These are phyloP conservation scores for Sporobolomyces pararoseus DNA, from an alignment of 768 basidiomycete genomes.

Conservation along the genomic window DNA sequence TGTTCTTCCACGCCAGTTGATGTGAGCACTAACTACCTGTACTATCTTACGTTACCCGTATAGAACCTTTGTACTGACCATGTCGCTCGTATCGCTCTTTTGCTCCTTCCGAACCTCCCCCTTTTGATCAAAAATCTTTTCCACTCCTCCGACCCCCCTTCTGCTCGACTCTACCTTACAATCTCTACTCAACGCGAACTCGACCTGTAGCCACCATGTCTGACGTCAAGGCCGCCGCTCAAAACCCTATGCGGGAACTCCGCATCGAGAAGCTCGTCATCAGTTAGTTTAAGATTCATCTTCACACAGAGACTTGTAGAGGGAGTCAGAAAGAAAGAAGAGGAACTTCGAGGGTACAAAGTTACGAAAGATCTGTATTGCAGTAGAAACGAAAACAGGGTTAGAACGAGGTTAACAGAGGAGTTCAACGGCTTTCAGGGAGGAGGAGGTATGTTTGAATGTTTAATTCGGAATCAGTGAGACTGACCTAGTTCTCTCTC, in stretches of 20 bases:
- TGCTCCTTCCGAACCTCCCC: background rate
- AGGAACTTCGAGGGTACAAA: background rate
- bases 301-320: no score
- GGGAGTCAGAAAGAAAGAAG: background rate
- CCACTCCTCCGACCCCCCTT: background rate
- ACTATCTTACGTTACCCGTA: no score
- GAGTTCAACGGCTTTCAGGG: no score
- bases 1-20: slow-evolving; percentile 15
- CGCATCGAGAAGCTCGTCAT: slow-evolving; percentile 98
- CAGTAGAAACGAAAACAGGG: no score
- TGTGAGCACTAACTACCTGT: background rate
- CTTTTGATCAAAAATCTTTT: background rate
- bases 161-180: background rate
- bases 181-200: background rate
- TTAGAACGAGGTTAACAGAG: no score
- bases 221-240: slow-evolving; percentile 80
- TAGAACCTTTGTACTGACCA: no score
- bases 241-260: slow-evolving; percentile 61
- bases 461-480: no score
- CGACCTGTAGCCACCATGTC: slow-evolving; percentile 53
- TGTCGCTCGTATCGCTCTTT: no score
- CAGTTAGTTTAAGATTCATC: slow-evolving; percentile 62
- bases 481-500: no score
- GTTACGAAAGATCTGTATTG: no score
- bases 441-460: no score